Base-by-base conservation (phyloP, 2,329 filamentous ascomycete genomes). In the Penicillium sp. region DNA sequence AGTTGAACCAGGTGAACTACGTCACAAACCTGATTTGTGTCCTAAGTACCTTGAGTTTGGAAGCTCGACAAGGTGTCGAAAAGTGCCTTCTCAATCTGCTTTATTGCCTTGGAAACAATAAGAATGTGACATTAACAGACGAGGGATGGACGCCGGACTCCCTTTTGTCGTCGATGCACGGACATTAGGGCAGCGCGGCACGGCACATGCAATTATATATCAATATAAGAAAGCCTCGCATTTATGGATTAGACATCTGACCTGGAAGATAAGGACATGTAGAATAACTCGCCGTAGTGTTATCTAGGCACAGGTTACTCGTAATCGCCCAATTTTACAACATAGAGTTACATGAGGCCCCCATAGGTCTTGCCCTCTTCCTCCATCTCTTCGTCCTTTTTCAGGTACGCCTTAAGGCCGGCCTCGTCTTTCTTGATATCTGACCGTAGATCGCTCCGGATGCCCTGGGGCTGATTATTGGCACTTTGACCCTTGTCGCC, bases 81-180 rank as follows among this genome's bases (percentile, higher is more conserved):
- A 69, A 65, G 41, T 71, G 68, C 47, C 66, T 71, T 23, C 49
- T 70, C 6, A 71, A 68, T 61, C 41, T 71, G 61, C 62, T 71
- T 7, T 68, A 62, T 49, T 56, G 56, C 5, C 48, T 63, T 0
- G 58, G 62, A 17, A 60, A 64, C 8, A 60, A 60, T 5, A 53
- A 54, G 23, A 26, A 30, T 5, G 7, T 35, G 2, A 45, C 60
- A 11, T 50, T 64, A 19, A 21, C 63, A 9, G 69, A 69, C 54
- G 64, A 69, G 26, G 60, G 68, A 1, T 68, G 69, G 64, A 64
- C 67, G 1, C 68, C 67, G 9, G 67, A 71, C 59, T 69, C 68
- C 15, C 61, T 70, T 5, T 60, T 71, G 23, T 71, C 69, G 3
- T 67, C 65, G n/a, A 66, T 70, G 15, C 67, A 66, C 29, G 68